phyloP scores from a whole-genome alignment of 129 eudicot species.

The Flaveria sonorensis region DNA sequence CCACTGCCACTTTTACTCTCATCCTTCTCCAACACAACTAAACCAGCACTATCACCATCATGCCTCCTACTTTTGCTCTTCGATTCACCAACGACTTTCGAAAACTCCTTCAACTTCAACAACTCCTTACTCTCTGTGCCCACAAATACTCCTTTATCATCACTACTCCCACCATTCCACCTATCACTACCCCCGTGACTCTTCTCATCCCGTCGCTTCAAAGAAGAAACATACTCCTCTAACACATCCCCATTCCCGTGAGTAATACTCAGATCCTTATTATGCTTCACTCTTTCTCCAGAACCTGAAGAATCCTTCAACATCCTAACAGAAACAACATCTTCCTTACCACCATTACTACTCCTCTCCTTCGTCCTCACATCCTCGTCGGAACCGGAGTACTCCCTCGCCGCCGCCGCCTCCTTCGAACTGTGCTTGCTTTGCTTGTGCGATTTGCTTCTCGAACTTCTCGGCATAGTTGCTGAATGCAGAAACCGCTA shows the following conservation, averaged over 20 bases:
- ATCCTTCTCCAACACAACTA: constrained; percentile 42
- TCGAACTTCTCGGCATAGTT: constrained; percentile 79
- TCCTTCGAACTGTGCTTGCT: constrained; percentile 78
- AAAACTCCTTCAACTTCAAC: constrained; percentile 42
- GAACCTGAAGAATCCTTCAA: constrained; percentile 48
- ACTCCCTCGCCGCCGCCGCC: constrained; percentile 41
- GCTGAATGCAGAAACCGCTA: constrained; percentile 9
- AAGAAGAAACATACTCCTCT: constrained; percentile 56
- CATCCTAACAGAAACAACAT: constrained; percentile 45
- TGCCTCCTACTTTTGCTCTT: constrained; percentile 68
- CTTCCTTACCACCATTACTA: constrained; percentile 53
- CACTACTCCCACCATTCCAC: constrained; percentile 75
- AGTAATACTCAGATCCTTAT: constrained; percentile 45
- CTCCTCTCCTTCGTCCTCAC: constrained; percentile 50
- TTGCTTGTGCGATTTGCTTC: constrained; percentile 90
- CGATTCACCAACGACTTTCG: constrained; percentile 42
- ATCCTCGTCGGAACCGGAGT: constrained; percentile 84
- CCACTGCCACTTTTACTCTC: constrained; percentile 58
- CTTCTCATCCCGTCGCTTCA: constrained; percentile 58
- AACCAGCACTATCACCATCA: constrained; percentile 42
- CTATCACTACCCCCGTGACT: constrained; percentile 67
- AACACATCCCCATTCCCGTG: constrained; percentile 56
- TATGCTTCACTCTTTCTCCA: constrained; percentile 62
- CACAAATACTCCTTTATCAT: constrained; percentile 37
- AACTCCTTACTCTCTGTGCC: constrained; percentile 41